Evolutionary conservation across 768 basidiomycete genomes (phyloP).

Genomic region (Russula emetica): DNA sequence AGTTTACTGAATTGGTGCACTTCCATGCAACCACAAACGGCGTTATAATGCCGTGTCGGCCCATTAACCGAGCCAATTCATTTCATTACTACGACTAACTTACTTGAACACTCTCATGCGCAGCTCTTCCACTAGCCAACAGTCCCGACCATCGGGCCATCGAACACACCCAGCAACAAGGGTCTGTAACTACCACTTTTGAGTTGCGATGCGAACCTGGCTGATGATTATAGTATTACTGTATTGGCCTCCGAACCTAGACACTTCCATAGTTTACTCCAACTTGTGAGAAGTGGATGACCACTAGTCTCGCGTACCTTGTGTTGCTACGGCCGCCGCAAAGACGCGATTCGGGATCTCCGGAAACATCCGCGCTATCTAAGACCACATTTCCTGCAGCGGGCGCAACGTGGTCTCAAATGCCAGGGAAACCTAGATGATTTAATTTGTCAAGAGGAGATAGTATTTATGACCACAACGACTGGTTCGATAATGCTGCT

Average conservation of each 20-base stretch:
- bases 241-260: background rate
- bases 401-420: background rate
- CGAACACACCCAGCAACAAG: background rate
- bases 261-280: background rate
- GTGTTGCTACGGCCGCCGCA: background rate
- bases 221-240: background rate
- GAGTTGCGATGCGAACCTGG: too few relatives aligned
- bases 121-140: background rate
- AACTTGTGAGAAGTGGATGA: background rate
- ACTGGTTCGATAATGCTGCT: background rate
- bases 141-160: background rate
- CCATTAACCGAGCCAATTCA: background rate
- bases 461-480: background rate
- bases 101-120: background rate
- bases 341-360: background rate
- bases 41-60: background rate
- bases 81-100: too few relatives aligned
- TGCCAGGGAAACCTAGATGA: background rate
- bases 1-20: too few relatives aligned
- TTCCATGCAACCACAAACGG: background rate
- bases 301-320: too few relatives aligned
- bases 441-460: background rate
- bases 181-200: too few relatives aligned
- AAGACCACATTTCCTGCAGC: background rate
- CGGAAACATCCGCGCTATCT: background rate